Base-by-base conservation (phyloP, 2,329 filamentous ascomycete genomes). In the Claviceps pazoutovae region DNA sequence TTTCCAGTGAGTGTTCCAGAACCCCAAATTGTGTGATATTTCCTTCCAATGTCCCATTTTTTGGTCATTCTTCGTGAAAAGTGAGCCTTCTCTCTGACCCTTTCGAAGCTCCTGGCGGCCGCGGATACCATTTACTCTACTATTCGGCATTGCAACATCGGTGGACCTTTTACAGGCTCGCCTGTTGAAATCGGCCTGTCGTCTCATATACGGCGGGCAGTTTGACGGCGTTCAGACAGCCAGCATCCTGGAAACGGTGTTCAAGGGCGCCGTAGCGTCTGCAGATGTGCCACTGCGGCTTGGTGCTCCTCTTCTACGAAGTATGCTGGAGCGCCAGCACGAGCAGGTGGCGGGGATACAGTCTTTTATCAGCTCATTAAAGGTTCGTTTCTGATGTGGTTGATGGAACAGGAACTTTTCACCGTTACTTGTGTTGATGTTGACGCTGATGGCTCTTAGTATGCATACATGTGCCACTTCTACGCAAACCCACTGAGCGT, bases 381-480 rank as follows among this genome's bases (percentile, higher is more conserved):
- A 86, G 72, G 82, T 82, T 64, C 58, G 41, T 36, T 44, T 2
- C 17, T 50, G 37, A 13, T 8, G 8, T 8, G 8, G 16, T 13
- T 6, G 7, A 34, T 8, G 30, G 1, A 34, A 11, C 3, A 34
- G 8, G 9, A 30, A 30, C 2, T 11, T 4, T 9, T 8, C 30
- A 9, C 30, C 30, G 30, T 11, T 34, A 34, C 8, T 48, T 26
- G 16, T 9, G 5, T 30, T 13, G 39, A 16, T 14, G 30, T 41
- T 11, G 19, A 34, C 16, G n/a, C 52, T 52, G 48, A 53, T 42
- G 17, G 21, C n/a, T 45, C 19, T 48, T 46, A 88, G 78, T 93
- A 91, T 66, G 80, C 83, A 1, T 88, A 89, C 62, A 90, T 94
- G 86, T 87, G 83, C 53, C 85, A 89, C 63, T 91, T 87, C 61